Evolutionary conservation across 2,329 filamentous ascomycete species (phyloP), one percentile per base, ranked within the genome.

Genomic region (Albophoma yamanashiensis): DNA sequence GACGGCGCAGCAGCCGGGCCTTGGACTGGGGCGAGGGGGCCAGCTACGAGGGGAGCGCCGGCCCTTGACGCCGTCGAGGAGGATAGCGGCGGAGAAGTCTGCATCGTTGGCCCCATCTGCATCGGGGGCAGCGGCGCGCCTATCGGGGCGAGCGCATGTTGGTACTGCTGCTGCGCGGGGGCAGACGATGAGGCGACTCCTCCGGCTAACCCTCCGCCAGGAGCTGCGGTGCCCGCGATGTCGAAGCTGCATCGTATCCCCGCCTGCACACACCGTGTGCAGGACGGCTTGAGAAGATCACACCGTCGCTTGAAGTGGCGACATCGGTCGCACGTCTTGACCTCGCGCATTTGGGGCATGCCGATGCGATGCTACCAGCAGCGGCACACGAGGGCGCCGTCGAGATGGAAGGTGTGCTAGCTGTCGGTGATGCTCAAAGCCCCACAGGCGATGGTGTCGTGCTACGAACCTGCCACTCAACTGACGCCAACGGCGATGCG

Each of bases 311-410:
- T 73, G 63, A 72, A 72, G 56, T 72, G 70, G 57, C 71, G 71
- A 60, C 71, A 74, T 57, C 71, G 70, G 59, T 71, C 69, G 64
- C 71, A 74, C 40, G 71, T 73, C 66, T 69, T 73, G 60, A 74
- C 68, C 63, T 73, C 70, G 56, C 71, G 70, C 66, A 69, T 68
- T 60, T 67, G 70, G 42, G 68, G 68, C 69, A 70, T 71, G 58
- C 36, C 59, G 56, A 58, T 58, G 50, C 39, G 3, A 36, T 14
- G 14, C 27, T 53, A 36, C 31, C 27, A n/a, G 50, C 27, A n/a
- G 50, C 27, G 50, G 12, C 50, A 53, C 17, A 20, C 50, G 14
- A 31, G 20, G n/a, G 50, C 50, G 50, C 50, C 31, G 50, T 53
- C 17, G 50, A n/a, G 17, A 11, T 36, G 17, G 9, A 22, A 20